Base-by-base conservation (phyloP, 1,284 basidiomycete species). In the Rhodotorula sp. region DNA sequence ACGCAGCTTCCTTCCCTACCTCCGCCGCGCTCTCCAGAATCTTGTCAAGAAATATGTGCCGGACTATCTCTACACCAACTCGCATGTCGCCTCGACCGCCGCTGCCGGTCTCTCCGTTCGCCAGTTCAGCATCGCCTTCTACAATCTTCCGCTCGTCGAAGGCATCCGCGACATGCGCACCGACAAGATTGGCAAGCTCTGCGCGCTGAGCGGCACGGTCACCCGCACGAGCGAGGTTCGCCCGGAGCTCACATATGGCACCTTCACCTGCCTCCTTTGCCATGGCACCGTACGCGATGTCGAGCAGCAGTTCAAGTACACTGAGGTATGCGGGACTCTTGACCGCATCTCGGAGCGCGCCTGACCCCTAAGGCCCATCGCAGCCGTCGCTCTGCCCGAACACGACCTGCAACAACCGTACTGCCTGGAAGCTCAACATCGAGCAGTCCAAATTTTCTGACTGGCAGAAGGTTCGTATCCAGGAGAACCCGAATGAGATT, bases 271-370 rank as follows among this genome's bases (percentile, higher is more conserved):
- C 80, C 90, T 92, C 80, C 86, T 90, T 56, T 99, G 97, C 82
- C 87, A 88, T 64, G 91, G 90, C 51, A 84, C 90, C 15, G 90
- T 97, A n/a, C 88, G 91, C 70, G 95, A 98, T 78, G 90, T 99
- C 64, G 97, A 99, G 81, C 97, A 99, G 81, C 97, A 99, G 81
- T 99, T 99, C 87, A 98, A 97, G 82, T 99, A 98, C 82, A 99
- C 97, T 34, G 97, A 99, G 85, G 92, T 92, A 68, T 64, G n/a
- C n/a, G n/a, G n/a, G 82, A 34, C 13, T 34, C 12, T 21, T 22
- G n/a, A 19, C 22, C 6, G 9, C 19, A 0, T 12, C 36, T 51
- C n/a, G 36, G 32, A 46, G 41, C 12, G 9, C 19, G 19, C 5
- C n/a, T 57, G 22, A 41, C 56, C 25, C 22, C 7, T 27, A 29